Base-by-base conservation (phyloP, 306 rosid genomes). In the Cucumis hystrix region DNA sequence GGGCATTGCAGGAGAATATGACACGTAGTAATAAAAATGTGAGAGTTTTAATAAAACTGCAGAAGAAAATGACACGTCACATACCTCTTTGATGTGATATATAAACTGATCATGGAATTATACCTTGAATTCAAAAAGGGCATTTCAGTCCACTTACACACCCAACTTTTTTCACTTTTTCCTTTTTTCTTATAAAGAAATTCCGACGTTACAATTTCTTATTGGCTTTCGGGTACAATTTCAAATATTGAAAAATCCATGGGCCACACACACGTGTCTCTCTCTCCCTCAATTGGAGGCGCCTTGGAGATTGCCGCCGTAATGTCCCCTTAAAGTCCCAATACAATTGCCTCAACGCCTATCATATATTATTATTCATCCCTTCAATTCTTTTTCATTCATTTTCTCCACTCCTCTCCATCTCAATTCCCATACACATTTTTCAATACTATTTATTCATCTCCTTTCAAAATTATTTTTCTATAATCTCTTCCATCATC, bases 321-420 rank as follows among this genome's bases (percentile, higher is more conserved):
- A 67, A 41, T 69, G 75, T 69, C 75, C 57, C 75, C 75, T 21
- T 20, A 69, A 69, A 14, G 20, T 4, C 75, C 75, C 75, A 69
- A 69, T 37, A 13, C 13, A 3, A 43, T 69, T 69, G 30, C 75
- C 75, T 47, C 21, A 21, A 23, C 25, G 0, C 25, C 25, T 23
- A 23, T 23, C 25, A 23, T 1, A 23, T 23, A 28, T 28, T 28
- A 28, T 28, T 28, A 28, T 28, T 28, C 30, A 21, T 65, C n/a
- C 56, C 54, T 6, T 6, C 55, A 52, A 17, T 2, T 16, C 8
- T 8, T 1, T n/a, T n/a, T n/a, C n/a, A n/a, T n/a, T n/a, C n/a
- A n/a, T n/a, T n/a, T n/a, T n/a, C n/a, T 23, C 25, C 25, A 0
- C 25, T 23, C 25, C 25, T 23, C 25, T 23, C 25, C 25, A 23